Base-by-base conservation (phyloP, 108 stramenopile genomes). In the Nannochloropsis gaditana region DNA sequence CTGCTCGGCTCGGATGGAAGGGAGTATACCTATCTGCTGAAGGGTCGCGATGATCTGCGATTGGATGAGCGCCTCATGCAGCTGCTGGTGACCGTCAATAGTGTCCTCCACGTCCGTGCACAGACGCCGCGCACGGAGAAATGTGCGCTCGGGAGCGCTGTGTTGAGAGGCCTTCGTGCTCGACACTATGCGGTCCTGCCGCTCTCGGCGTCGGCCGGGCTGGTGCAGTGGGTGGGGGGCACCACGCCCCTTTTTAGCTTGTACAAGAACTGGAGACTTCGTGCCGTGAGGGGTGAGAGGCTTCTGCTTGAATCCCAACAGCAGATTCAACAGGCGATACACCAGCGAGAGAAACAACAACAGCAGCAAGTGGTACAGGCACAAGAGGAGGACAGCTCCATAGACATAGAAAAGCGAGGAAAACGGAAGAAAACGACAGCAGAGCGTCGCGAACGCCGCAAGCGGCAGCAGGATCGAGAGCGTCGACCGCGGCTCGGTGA, bases 11-110 rank as follows among this genome's bases (percentile, higher is more conserved):
- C 41, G 11, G 80, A 81, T 5, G 80, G 80, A 2, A 41, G 41
- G 41, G 41, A 42, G 80, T 42, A 42, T 21, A 11, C 80, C 9
- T 81, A 81, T 42, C 31, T 81, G 41, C 41, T 42, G 2, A 81
- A 81, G 80, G 80, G 80, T n/a, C 19, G 21, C 19, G 80, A 81
- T n/a, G 80, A 81, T 41, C 31, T 81, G 80, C 80, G 41, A 11
- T 9, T 81, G 80, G 80, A 81, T 42, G 21, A 81, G 41, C 80
- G 80, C 2, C 41, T 81, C 21, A 81, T 81, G 80, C 80, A 81
- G 80, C 41, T 81, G 3, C 80, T 81, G 80, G 11, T 11, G 21
- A 11, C 41, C 31, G 31, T 41, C 80, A 81, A 81, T 9, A 3
- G 80, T 41, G 11, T 81, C 21, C 5, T 81, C 21, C 6, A 11